Evolutionary conservation across 305 asterid genomes (phyloP).

Genomic region (Fraxinus ornus): DNA sequence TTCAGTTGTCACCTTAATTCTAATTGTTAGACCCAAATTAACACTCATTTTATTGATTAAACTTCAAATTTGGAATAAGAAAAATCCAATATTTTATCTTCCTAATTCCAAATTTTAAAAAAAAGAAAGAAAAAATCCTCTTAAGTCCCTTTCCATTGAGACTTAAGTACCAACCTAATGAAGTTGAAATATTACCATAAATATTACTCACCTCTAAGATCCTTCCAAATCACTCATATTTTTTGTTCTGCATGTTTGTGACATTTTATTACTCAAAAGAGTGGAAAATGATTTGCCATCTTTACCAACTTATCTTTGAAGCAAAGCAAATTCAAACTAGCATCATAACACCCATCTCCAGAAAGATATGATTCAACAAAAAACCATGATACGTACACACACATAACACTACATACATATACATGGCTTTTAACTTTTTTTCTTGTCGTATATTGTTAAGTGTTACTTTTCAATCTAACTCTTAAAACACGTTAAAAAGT

Average conservation of each 20-base stretch:
- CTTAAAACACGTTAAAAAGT: neutral
- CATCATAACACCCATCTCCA: constrained; percentile 18
- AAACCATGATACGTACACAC: neutral
- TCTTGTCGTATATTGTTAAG: neutral
- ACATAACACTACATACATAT: neutral
- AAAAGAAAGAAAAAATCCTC: too few species aligned
- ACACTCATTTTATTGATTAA: too few species aligned
- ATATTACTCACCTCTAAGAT: constrained; percentile 27
- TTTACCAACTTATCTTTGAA: constrained; percentile 64
- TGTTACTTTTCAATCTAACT: neutral
- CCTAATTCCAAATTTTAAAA: neutral
- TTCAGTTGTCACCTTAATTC: neutral
- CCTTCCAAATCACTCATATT: constrained; percentile 24
- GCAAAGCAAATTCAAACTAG: constrained; percentile 45
- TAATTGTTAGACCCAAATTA: neutral
- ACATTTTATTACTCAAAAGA: constrained; percentile 21
- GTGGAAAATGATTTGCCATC: constrained; percentile 56
- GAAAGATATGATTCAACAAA: neutral
- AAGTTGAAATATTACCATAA: constrained; percentile 44
- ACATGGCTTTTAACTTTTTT: neutral
- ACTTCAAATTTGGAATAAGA: neutral
- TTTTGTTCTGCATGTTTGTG: neutral
- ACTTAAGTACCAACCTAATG: constrained; percentile 29
- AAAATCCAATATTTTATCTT: neutral
- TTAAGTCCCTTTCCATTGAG: neutral